Evolutionary conservation across 768 basidiomycete genomes (phyloP), one percentile per base, ranked within the genome.

Genomic region (Suillus alpinus): DNA sequence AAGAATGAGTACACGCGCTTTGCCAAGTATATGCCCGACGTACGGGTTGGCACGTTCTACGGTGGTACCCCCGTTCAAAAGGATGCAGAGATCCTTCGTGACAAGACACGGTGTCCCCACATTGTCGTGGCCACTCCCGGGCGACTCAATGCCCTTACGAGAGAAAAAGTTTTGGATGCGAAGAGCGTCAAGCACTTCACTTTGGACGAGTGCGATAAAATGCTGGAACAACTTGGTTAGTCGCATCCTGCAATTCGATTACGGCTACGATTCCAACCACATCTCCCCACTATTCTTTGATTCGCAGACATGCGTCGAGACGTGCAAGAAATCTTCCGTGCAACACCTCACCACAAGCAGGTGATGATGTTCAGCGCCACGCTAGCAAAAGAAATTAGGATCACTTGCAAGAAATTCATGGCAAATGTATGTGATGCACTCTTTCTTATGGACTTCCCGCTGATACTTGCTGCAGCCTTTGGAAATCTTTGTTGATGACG

Each of bases 341-440:
- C 94, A n/a, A 98, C 97, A 20, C 97, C 97, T 56, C 96, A 97
- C 77, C 95, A 97, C 85, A 99, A 99, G 82, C 96, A 99, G 83
- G 97, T 99, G 68, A 99, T 99, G 97, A 99, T 99, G 97, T 99
- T 99, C 83, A 96, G 94, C 69, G 97, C 97, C 41, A 99, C 97
- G 1, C 79, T 99, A 63, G 87, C 94, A 60, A 98, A 99, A 81
- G 97, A 98, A 66, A 97, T 99, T 61, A 85, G 97, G 61, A 83
- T 88, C 6, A 98, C 97, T 0, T 99, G 97, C 86, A 98, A 98
- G 81, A 98, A 99, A 74, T 99, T 99, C 76, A 99, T 99, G 97
- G 92, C 92, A 37, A 96, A 93, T 72, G 97, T 98, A 69, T 63
- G 94, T 83, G 0, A 16, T 55, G 23, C 36, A 39, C 9, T 12